phyloP scores from a whole-genome alignment of 441 rosid species.

The Bruguiera hainesii region DNA sequence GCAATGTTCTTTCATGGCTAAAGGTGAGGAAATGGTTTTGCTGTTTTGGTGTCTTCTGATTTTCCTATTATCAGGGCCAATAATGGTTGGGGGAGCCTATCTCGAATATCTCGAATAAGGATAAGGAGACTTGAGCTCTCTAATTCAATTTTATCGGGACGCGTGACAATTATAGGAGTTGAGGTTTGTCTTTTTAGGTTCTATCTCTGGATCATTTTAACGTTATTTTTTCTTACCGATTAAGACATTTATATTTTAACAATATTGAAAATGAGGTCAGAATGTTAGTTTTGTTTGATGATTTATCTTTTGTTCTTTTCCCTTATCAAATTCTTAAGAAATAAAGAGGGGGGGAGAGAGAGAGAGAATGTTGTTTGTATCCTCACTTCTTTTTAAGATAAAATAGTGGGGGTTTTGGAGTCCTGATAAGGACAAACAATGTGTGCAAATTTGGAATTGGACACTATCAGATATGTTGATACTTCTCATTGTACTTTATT shows the following conservation, averaged over 20 bases:
- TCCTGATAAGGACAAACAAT: no score
- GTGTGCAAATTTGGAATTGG: no score
- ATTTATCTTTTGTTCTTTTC: conserved; percentile 22
- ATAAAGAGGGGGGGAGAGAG: no score
- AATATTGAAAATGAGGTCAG: conserved; percentile 21
- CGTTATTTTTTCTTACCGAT: conserved; percentile 7
- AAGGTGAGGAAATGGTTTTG: conserved; percentile 34
- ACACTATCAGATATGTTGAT: no score
- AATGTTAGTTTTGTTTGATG: conserved; percentile 20
- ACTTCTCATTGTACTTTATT: no score
- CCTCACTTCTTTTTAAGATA: no score
- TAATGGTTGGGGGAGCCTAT: no score
- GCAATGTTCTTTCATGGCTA: conserved; percentile 91
- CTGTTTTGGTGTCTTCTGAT: conserved; percentile 7
- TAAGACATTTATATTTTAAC: conserved; percentile 13
- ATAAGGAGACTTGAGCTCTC: no score
- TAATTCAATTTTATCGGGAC: background rate
- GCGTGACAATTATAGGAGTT: conserved; percentile 35
- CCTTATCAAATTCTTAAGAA: background rate
- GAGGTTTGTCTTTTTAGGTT: conserved; percentile 12
- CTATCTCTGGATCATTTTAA: background rate
- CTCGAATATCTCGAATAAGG: no score
- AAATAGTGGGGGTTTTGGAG: no score
- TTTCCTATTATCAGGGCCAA: conserved; percentile 11
- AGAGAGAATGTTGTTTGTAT: no score